phyloP scores from a whole-genome alignment of 768 basidiomycete species.

The Tricholoma sp. region DNA sequence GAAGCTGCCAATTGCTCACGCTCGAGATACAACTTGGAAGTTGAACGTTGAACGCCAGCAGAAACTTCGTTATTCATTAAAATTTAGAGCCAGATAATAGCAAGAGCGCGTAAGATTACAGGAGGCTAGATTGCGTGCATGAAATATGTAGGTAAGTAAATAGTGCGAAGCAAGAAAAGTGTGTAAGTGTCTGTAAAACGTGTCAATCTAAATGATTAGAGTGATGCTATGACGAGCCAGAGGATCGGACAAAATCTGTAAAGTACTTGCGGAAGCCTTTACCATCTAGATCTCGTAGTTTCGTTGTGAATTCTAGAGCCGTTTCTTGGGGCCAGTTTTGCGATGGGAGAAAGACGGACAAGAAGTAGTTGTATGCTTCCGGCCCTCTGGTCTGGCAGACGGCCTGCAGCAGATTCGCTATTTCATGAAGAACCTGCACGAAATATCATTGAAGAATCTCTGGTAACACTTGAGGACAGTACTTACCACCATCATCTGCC shows the following conservation, averaged over 20 bases:
- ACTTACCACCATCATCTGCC: conserved; percentile 77
- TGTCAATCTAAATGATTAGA: conserved; percentile 8
- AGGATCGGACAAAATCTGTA: conserved; percentile 74
- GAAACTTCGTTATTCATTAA: background rate
- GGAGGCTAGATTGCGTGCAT: background rate
- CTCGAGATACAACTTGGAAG: background rate
- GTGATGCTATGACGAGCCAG: conserved; percentile 53
- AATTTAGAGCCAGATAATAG: conserved; percentile 5
- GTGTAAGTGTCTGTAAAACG: conserved; percentile 10
- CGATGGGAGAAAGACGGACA: conserved; percentile 76
- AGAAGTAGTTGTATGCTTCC: conserved; percentile 81
- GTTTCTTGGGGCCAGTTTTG: conserved; percentile 77
- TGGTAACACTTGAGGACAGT: background rate
- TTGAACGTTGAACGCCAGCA: background rate
- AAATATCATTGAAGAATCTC: background rate
- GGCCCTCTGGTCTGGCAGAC: conserved; percentile 71
- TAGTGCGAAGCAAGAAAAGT: conserved; percentile 2
- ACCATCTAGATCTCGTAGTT: conserved; percentile 67
- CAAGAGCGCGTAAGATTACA: conserved; percentile 2
- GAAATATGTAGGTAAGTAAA: conserved; percentile 1
- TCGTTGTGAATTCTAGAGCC: conserved; percentile 71
- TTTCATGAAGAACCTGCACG: conserved; percentile 79
- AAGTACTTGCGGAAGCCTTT: conserved; percentile 85
- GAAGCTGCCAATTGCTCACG: background rate
- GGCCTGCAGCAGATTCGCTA: conserved; percentile 77